These are phyloP conservation scores for Cicer bijugum DNA, from an alignment of 306 rosid species.

Conservation along the genomic window DNA sequence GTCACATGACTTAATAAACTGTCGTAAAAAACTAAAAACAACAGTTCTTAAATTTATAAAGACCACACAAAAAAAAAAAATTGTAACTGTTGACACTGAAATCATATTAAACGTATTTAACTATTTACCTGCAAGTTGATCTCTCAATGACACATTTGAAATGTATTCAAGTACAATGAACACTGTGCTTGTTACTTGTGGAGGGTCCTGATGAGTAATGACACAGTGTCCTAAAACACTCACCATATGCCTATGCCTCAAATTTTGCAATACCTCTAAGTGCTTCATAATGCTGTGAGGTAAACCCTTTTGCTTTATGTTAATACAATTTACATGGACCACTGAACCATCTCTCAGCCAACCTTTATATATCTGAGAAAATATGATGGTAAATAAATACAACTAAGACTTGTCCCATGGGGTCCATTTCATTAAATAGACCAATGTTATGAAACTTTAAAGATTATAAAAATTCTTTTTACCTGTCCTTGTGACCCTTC, in stretches of 20 bases:
- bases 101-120: too few relatives aligned
- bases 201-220: constrained; percentile 68
- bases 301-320: constrained; percentile 65
- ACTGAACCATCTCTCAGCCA: constrained; percentile 73
- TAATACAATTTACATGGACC: constrained; percentile 65
- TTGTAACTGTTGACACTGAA: too few relatives aligned
- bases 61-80: too few relatives aligned
- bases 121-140: constrained; percentile 69
- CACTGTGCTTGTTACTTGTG: constrained; percentile 61
- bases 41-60: too few relatives aligned
- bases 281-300: constrained; percentile 61
- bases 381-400: constrained; percentile 18
- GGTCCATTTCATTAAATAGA: constrained; percentile 39
- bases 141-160: constrained; percentile 71
- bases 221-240: constrained; percentile 85
- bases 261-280: constrained; percentile 63
- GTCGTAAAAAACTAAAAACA: too few relatives aligned
- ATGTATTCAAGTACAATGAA: constrained; percentile 68
- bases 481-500: constrained; percentile 86
- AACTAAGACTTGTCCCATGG: constrained; percentile 33
- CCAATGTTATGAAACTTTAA: constrained; percentile 15
- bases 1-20: too few relatives aligned
- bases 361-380: constrained; percentile 72
- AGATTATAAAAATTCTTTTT: constrained; percentile 37
- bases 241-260: constrained; percentile 91